Percentiles rank a stretch among this genome's conserved stretches.
Evolutionary conservation across 306 rosid species (phyloP).

Genomic region (Dryas drummondii): DNA sequence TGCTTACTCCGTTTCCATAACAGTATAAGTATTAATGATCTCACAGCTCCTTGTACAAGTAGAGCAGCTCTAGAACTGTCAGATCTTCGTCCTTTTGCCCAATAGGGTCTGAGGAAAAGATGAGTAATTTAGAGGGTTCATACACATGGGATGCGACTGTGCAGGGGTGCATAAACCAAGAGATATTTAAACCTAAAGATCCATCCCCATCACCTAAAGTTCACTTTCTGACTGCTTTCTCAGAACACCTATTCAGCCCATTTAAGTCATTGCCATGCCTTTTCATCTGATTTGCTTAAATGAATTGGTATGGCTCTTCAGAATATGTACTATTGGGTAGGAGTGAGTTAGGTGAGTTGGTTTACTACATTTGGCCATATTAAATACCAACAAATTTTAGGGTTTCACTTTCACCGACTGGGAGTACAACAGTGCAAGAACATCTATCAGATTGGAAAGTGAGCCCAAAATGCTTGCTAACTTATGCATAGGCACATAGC

Average conservation of each 20-base stretch:
- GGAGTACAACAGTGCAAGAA: background rate
- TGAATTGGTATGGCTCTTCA: constrained; percentile 20
- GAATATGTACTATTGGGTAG: constrained; percentile 15
- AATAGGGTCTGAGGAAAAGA: constrained; percentile 6
- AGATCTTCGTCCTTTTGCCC: constrained; percentile 7
- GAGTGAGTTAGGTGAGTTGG: constrained; percentile 38
- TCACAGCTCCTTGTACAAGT: constrained; percentile 26
- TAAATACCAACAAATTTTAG: background rate
- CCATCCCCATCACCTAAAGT: constrained; percentile 37
- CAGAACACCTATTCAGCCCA: constrained; percentile 26
- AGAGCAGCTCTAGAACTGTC: constrained; percentile 31
- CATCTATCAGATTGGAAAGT: background rate
- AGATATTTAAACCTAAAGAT: constrained; percentile 28
- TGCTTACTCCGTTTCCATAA: background rate
- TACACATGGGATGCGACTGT: constrained; percentile 50
- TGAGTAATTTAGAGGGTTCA: constrained; percentile 32
- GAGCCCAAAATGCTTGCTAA: too few relatives aligned
- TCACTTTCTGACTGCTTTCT: constrained; percentile 25
- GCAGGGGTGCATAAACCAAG: constrained; percentile 46
- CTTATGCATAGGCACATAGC: too few relatives aligned
- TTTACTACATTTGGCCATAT: constrained; percentile 34
- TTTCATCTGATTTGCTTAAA: constrained; percentile 12
- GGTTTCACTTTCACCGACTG: background rate
- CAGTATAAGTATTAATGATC: constrained; percentile 37
- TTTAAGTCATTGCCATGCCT: constrained; percentile 19